Percentiles rank a stretch among this genome's conserved stretches.
These are phyloP conservation scores for Arthrobotrys iridis DNA, from an alignment of 2,329 filamentous ascomycete genomes.

Conservation along the genomic window DNA sequence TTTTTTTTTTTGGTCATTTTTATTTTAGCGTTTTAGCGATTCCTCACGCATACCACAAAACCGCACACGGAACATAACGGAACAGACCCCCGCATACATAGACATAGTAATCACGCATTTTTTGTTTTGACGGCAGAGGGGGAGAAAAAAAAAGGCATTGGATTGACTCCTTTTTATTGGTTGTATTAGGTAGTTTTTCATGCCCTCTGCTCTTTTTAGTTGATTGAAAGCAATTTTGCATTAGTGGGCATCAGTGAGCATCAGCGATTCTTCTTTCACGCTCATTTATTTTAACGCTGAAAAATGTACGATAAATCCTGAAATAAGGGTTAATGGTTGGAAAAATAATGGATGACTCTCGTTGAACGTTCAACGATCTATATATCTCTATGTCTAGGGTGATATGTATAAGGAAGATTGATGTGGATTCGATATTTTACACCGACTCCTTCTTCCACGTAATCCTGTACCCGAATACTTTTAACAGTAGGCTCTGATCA, in stretches of 20 bases:
- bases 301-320: conserved; percentile 8
- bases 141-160: background rate
- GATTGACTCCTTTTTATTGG: too few species aligned
- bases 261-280: background rate
- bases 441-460: conserved; percentile 36
- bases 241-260: background rate
- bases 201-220: background rate
- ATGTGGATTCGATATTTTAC: too few species aligned
- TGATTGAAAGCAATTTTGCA: background rate
- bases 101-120: conserved; percentile 9
- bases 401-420: too few species aligned
- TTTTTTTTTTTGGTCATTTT: conserved; percentile 3
- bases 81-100: conserved; percentile 12
- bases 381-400: background rate
- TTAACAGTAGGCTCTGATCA: conserved; percentile 66
- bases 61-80: background rate
- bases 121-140: background rate
- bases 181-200: background rate
- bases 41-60: conserved; percentile 21
- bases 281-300: background rate
- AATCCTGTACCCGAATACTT: conserved; percentile 33
- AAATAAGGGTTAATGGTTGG: background rate
- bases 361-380: background rate
- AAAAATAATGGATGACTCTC: conserved; percentile 5
- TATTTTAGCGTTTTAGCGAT: conserved; percentile 33